A percentile compares a stretch with the other conserved stretches of the same genome.
Evolutionary conservation across 805 yeast species (phyloP).

Genomic region (Pichia californica): DNA sequence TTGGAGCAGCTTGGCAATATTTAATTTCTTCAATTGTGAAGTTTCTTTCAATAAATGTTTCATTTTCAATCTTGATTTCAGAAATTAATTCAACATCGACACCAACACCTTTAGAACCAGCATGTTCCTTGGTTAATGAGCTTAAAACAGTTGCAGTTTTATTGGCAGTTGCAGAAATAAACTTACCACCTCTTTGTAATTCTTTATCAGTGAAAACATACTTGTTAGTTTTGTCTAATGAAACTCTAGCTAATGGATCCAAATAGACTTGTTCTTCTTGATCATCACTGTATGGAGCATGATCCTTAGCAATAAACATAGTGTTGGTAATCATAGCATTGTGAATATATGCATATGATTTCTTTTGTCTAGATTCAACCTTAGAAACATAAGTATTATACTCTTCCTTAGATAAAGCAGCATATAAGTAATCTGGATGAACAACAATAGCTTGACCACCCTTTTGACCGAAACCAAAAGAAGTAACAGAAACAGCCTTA

Average conservation of each 20-base stretch:
- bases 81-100: constrained; percentile 92
- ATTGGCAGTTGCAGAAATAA: constrained; percentile 41
- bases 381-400: constrained; percentile 67
- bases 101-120: constrained; percentile 67
- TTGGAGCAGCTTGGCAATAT: constrained; percentile 70
- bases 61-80: constrained; percentile 78
- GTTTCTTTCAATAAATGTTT: constrained; percentile 86
- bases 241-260: constrained; percentile 88
- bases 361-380: constrained; percentile 77
- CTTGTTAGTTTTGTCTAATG: constrained; percentile 28
- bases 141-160: constrained; percentile 61
- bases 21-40: constrained; percentile 75
- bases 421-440: constrained; percentile 90
- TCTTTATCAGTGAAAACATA: constrained; percentile 43
- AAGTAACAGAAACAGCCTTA: constrained; percentile 94
- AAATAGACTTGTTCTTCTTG: constrained; percentile 87
- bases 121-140: constrained; percentile 41
- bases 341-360: constrained; percentile 92
- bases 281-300: constrained; percentile 87
- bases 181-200: constrained; percentile 40
- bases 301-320: constrained; percentile 86
- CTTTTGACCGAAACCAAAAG: constrained; percentile 99
- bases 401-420: constrained; percentile 64
- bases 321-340: constrained; percentile 87
- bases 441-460: constrained; percentile 94